Conservation (phyloP, 192 early-diverging fungal species). For the Rhizoclosmatium globosum region DNA sequence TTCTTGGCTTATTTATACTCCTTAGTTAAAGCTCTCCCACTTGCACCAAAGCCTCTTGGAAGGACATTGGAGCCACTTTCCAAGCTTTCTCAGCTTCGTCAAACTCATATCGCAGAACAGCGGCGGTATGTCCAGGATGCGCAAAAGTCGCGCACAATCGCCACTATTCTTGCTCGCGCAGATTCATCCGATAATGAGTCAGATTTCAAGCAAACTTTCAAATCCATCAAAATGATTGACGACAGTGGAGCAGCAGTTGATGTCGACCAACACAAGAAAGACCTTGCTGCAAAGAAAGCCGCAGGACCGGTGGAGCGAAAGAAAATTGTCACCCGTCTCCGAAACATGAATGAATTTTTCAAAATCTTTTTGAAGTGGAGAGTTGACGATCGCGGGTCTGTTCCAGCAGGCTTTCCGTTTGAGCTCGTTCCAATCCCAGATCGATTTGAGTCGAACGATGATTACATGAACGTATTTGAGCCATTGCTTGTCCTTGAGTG, state of each 20-base stretch:
- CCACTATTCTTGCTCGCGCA: constrained; percentile 14
- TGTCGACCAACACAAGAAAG: background rate
- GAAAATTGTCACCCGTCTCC: constrained; percentile 11
- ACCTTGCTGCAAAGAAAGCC: background rate
- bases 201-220: background rate
- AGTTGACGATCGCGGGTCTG: constrained; percentile 39
- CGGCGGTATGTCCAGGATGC: background rate
- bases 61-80: constrained; percentile 2
- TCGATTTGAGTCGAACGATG: constrained; percentile 59
- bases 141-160: background rate
- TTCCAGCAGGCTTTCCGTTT: constrained; percentile 44
- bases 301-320: background rate
- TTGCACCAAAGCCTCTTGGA: constrained; percentile 1
- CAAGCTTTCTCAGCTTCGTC: constrained; percentile 31
- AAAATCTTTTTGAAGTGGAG: constrained; percentile 44
- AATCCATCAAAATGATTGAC: constrained; percentile 30
- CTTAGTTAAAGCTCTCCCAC: constrained; percentile 7
- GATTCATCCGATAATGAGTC: constrained; percentile 25
- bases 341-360: constrained; percentile 45
- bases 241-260: constrained; percentile 19
- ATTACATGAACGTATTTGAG: constrained; percentile 78
- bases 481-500: constrained; percentile 84
- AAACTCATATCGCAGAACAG: constrained; percentile 19
- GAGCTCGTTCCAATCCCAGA: constrained; percentile 62
- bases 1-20: background rate